Base-by-base conservation (phyloP, 1,139 yeast species). In the Meyerozyma smithsonii region DNA sequence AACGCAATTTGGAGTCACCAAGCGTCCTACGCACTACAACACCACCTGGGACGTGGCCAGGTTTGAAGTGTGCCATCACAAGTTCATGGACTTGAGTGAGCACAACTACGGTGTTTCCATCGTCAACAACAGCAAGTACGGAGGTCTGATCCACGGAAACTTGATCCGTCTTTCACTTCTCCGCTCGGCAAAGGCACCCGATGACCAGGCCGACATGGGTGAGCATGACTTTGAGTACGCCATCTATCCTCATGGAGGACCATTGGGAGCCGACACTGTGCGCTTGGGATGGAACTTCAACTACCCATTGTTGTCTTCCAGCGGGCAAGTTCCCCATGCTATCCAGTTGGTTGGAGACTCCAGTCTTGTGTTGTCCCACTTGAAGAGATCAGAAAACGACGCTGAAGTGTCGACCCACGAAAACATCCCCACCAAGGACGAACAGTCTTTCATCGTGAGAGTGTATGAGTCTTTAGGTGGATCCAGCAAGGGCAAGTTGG, bases 41-140 rank as follows among this genome's bases (percentile, higher is more conserved):
- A 90, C 97, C 1, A 68, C 88, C 1, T 90, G 97, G 97, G 98
- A 90, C 56, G 84, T 83, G 32, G 97, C 97, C 44, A 89, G 89
- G 61, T 92, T 92, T 61, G 98, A 92, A 62, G 96, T 89, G 16
- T 87, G 96, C 51, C 90, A 85, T 53, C 97, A 92, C 62, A 86
- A 87, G 57, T 92, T 88, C 66, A 90, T 94, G 57, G 97, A 92
- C 58, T 80, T 86, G 54, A 84, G 95, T 28, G 97, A 88, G 54
- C 77, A 69, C 59, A 78, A 77, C 46, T 89, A 87, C 55, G 97
- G 97, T 54, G 95, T 89, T n/a, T 75, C 95, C 0, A 64, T 92
- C 19, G 59, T 92, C 53, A 92, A 90, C 58, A 83, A 88, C 61
- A 75, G 81, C 58, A 92, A 92, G 62, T 92, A 89, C 54, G 97